Base-by-base conservation (phyloP, 345 rosid species). In the Aquilaria malaccensis region DNA sequence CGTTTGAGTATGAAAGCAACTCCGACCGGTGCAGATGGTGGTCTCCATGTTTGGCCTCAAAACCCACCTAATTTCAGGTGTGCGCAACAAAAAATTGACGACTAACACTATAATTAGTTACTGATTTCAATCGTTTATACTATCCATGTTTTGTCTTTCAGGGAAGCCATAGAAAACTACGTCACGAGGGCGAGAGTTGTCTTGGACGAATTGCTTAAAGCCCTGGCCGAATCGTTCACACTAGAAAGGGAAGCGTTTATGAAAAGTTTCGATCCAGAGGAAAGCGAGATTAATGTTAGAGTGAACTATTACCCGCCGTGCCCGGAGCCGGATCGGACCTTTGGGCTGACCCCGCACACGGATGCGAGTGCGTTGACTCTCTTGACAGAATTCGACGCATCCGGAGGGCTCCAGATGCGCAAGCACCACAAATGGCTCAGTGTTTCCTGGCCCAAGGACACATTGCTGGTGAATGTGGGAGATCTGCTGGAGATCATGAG, bases 251-350 rank as follows among this genome's bases (percentile, higher is more conserved):
- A 64, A 2, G 72, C 10, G 33, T 58, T 67, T 51, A 14, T 50
- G 22, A 54, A 55, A 13, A n/a, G 59, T n/a, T 59, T 72, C 30
- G 69, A 63, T 37, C 49, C 58, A 5, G 11, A 49, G 6, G 5
- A 45, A 0, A 33, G 72, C 30, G 72, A 59, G 69, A 51, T 63
- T 15, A 72, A 72, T 13, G 54, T 72, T 7, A 57, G 63, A 37
- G 54, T 78, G 22, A 69, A 74, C 12, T 74, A 68, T 33, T 78
- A 78, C 45, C 77, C 79, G 6, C 74, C 79, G 0, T 74, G 79
- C 11, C 82, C 82, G 0, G 61, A 74, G 3, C 77, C 77, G 0
- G 79, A 78, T 15, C 62, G 71, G n/a, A 32, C 79, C 0, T 58
- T 71, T 6, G 82, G 82, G 0, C 67, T 78, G 4, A 68, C 53